These are phyloP conservation scores for Boletellus emodensis DNA, from an alignment of 768 basidiomycete species.

Conservation along the genomic window DNA sequence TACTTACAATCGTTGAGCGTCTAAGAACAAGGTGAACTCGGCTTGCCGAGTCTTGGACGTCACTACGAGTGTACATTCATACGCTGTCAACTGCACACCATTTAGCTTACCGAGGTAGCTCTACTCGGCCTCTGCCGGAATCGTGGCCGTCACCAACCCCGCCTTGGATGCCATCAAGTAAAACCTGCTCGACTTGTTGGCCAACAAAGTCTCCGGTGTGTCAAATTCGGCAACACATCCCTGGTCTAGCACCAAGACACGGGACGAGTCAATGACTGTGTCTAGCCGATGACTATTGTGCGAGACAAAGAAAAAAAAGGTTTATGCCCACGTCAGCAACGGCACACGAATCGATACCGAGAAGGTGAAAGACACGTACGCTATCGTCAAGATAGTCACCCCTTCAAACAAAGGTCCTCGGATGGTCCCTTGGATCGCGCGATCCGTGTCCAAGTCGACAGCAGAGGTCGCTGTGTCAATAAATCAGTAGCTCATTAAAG, in stretches of 20 bases:
- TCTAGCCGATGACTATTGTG: conserved; percentile 65
- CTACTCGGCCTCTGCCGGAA: no score
- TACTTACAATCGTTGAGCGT: no score
- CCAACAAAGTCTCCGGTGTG: conserved; percentile 57
- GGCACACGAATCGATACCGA: no score
- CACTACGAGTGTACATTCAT: no score
- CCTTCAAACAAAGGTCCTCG: conserved; percentile 71
- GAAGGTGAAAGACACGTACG: conserved; percentile 42
- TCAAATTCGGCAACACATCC: conserved; percentile 84
- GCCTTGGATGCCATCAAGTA: conserved; percentile 63
- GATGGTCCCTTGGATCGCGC: conserved; percentile 84
- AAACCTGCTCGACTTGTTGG: conserved; percentile 54
- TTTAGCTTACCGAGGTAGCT: no score
- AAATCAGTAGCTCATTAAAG: background rate
- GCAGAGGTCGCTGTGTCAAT: conserved; percentile 67
- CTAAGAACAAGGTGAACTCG: no score
- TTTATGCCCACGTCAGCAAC: background rate
- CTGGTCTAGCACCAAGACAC: conserved; percentile 75
- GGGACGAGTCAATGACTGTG: conserved; percentile 78
- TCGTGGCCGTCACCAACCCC: conserved; percentile 36
- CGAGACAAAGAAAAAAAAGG: background rate
- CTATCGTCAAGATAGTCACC: conserved; percentile 84
- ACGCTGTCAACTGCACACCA: no score
- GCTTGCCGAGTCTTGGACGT: no score
- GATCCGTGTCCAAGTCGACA: conserved; percentile 87